Evolutionary conservation across 176 grass and related monocot genomes (phyloP).

Genomic region (Poa pratensis): DNA sequence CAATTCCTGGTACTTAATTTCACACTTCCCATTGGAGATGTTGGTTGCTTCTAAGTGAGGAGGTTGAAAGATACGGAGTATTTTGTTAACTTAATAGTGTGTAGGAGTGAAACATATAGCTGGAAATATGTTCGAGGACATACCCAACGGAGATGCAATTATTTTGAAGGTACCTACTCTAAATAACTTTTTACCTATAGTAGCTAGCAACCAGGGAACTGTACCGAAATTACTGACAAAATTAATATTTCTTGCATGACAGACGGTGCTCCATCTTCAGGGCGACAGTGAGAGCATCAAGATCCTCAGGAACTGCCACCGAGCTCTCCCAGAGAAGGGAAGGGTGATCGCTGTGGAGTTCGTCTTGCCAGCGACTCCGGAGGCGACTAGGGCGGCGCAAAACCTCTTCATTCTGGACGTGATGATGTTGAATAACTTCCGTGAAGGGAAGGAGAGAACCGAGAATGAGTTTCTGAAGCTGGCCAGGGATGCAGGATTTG

Average conservation of each 20-base stretch:
- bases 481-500: neutral
- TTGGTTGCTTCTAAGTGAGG: no score
- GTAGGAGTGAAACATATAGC: neutral
- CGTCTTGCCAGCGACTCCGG: neutral
- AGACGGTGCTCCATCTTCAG: neutral
- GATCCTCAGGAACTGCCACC: slow-evolving; percentile 21
- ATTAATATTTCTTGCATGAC: neutral
- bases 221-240: no score
- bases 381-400: neutral
- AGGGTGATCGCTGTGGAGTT: slow-evolving; percentile 2
- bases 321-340: neutral
- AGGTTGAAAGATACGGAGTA: no score
- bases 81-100: no score
- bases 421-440: neutral
- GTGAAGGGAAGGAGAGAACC: slow-evolving; percentile 5
- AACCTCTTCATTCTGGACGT: neutral
- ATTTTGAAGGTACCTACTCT: neutral
- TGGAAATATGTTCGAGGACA: neutral
- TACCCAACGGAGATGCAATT: neutral
- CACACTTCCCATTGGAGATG: no score
- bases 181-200: no score
- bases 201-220: no score
- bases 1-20: neutral
- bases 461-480: neutral
- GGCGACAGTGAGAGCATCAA: neutral